Evolutionary conservation across 108 stramenopile species (phyloP).

Genomic region (Nitzschia sp.): DNA sequence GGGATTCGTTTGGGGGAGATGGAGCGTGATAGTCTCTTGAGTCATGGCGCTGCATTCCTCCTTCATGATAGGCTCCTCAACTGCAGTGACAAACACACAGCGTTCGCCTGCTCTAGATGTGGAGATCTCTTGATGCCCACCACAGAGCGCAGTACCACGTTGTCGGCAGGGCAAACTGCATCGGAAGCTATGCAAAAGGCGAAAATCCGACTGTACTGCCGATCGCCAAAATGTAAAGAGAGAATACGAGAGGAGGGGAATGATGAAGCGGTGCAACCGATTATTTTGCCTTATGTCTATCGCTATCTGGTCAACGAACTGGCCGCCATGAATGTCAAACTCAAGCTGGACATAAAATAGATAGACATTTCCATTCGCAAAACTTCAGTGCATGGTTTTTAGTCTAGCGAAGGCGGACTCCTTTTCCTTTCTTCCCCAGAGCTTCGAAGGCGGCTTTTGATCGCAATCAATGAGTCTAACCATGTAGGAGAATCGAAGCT

Average conservation of each 20-base stretch:
- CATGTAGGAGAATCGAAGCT: constrained; percentile 28
- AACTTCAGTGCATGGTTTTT: no score
- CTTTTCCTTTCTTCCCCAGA: constrained; percentile 37
- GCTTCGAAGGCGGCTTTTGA: constrained; percentile 61
- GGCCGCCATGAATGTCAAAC: constrained; percentile 96
- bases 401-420: constrained; percentile 34
- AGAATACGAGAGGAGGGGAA: constrained; percentile 55
- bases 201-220: constrained; percentile 76
- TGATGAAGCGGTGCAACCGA: constrained; percentile 84
- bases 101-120: constrained; percentile 90
- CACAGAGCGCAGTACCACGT: constrained; percentile 75
- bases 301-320: constrained; percentile 98
- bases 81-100: constrained; percentile 94
- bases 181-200: constrained; percentile 69
- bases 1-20: constrained; percentile 99
- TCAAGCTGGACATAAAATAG: constrained; percentile 80
- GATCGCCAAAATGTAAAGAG: constrained; percentile 74
- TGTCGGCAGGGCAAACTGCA: constrained; percentile 78
- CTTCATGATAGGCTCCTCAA: constrained; percentile 95
- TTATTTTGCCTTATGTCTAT: constrained; percentile 97
- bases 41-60: constrained; percentile 94
- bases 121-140: constrained; percentile 87
- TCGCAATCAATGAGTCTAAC: constrained; percentile 71
- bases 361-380: background rate
- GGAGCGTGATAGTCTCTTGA: constrained; percentile 98